Percentiles rank a stretch among this genome's conserved stretches.
Conservation (phyloP, 768 basidiomycete species). For the Rhizopogon vulgaris region DNA sequence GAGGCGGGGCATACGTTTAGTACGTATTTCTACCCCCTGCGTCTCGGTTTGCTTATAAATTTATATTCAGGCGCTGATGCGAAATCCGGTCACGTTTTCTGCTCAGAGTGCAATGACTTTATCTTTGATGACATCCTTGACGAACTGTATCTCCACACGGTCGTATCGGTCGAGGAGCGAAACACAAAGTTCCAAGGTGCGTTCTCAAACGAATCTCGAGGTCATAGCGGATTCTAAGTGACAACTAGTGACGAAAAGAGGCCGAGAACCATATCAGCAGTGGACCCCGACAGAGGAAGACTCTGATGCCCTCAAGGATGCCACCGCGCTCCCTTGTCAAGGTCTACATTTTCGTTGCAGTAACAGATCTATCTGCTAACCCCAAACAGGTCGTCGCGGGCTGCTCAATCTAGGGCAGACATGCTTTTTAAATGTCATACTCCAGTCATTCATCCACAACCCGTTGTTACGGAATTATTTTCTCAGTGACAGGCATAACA, state of each 20-base stretch:
- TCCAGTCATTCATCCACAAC: constrained; percentile 87
- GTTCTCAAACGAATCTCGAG: neutral
- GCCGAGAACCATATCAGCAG: constrained; percentile 40
- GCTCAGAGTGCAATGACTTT: constrained; percentile 69
- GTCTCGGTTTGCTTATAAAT: neutral
- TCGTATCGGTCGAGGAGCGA: constrained; percentile 54
- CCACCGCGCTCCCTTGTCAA: constrained; percentile 62
- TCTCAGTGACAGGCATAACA: constrained; percentile 86
- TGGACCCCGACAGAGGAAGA: constrained; percentile 45
- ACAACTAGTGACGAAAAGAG: constrained; percentile 29
- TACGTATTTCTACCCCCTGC: constrained; percentile 30
- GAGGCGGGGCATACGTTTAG: constrained; percentile 59
- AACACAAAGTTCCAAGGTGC: constrained; percentile 55
- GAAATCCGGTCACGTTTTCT: constrained; percentile 70
- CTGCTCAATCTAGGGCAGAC: constrained; percentile 88
- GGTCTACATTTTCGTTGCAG: constrained; percentile 32
- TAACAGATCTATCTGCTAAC: neutral
- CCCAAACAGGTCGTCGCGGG: constrained; percentile 62
- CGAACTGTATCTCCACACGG: constrained; percentile 34
- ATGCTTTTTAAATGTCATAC: constrained; percentile 88
- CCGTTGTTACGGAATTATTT: constrained; percentile 87
- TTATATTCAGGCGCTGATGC: constrained; percentile 58
- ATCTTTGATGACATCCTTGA: constrained; percentile 56
- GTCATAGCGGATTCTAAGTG: neutral
- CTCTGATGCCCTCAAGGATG: constrained; percentile 39